Base-by-base conservation (phyloP, 2,329 filamentous ascomycete genomes). In the Beauveria sp. region DNA sequence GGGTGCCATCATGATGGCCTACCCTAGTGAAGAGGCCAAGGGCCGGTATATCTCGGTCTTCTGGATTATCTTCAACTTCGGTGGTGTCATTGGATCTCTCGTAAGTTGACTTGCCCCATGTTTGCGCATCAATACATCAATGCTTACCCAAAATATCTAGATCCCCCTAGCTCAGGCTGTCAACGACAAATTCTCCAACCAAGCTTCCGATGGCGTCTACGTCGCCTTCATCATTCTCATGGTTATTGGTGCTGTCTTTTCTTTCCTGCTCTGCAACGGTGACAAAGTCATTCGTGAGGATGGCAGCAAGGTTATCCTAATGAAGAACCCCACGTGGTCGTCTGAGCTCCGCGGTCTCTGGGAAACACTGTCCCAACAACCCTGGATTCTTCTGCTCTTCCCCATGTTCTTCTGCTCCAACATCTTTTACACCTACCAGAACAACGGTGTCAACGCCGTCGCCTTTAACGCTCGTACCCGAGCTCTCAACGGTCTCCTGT, bases 41-140 rank as follows among this genome's bases (percentile, higher is more conserved):
- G 93, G 93, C 50, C 87, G 88, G 63, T 96, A 92, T 74, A 96
- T 96, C 73, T 89, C 89, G 64, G 87, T 86, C 78, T 96, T 96
- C 77, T 96, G 93, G 93, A 87, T 92, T 73, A 96, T 97, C 70
- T 97, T 96, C 82, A 96, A 96, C 75, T 75, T 93, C 63, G 93
- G 93, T 68, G 92, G 87, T 69, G 92, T 96, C 64, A 91, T 97
- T 73, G 93, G 93, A 65, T 86, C 88, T 69, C 75, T 88, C 68
- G 76, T 80, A 70, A 68, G 76, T 71, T 61, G 16, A 52, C 57
- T 43, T 12, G 18, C 31, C 8, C n/a, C 22, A 5, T 6, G 12
- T 9, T 34, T 28, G 31, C 6, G 18, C 4, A 16, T 51, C 28
- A 38, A 16, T 38, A 16, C 14, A 16, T 16, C 4, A 16, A n/a